Evolutionary conservation across 768 basidiomycete species (phyloP).

Genomic region (Mycena venus): DNA sequence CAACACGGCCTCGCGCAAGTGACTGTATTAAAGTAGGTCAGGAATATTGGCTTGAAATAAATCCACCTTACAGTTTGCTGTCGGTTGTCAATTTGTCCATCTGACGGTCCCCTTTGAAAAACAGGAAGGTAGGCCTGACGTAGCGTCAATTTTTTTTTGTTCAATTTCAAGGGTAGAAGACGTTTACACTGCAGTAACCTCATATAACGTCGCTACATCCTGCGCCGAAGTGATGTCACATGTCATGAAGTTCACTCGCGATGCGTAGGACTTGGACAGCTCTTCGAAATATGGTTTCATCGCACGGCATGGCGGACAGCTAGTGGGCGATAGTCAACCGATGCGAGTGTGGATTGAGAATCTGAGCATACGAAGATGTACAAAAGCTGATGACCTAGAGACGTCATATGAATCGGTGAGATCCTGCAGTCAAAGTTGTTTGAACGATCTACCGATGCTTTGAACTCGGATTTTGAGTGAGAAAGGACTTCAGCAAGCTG

Average conservation of each 20-base stretch:
- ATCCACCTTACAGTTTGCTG: not conserved
- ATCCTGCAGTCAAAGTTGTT: no score
- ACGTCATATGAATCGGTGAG: no score
- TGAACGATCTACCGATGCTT: not conserved
- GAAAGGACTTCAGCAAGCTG: not conserved
- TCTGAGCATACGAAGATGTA: not conserved
- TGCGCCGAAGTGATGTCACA: not conserved
- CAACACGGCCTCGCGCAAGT: not conserved
- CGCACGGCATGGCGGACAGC: not conserved
- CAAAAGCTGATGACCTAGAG: not conserved
- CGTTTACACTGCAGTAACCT: not conserved
- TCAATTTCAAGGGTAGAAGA: not conserved
- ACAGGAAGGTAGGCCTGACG: not conserved
- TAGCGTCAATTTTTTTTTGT: not conserved
- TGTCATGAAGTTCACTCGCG: not conserved
- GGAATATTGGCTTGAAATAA: not conserved
- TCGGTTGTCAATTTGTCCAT: not conserved
- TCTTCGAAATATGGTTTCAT: not conserved
- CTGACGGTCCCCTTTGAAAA: conserved; percentile 1
- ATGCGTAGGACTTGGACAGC: not conserved
- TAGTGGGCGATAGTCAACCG: not conserved
- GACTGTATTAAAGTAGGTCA: no score
- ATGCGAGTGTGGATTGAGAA: not conserved
- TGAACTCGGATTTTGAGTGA: not conserved
- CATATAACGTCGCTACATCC: not conserved